Evolutionary conservation across 2,329 filamentous ascomycete species (phyloP), one percentile per base, ranked within the genome.

Genomic region (Rosellinia necatrix): DNA sequence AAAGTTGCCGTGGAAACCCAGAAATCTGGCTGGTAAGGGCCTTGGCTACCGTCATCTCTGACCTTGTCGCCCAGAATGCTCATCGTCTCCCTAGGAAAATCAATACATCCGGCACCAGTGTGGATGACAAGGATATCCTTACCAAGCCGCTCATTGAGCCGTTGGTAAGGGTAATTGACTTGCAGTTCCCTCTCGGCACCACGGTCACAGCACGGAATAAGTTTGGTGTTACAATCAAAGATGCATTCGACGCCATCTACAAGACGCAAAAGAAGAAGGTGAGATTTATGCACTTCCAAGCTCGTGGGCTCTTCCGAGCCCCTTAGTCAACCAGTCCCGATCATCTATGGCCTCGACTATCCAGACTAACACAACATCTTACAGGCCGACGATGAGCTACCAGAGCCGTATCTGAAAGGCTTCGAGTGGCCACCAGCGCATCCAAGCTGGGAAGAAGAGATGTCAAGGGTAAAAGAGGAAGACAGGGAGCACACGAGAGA

Each of bases 241-340:
- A 97, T 75, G 92, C 92, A 56, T 73, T 96, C 74, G 92, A 97
- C 74, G 93, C 91, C 69, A 97, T 97, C 76, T 82, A 96, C 82
- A 97, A 96, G 81, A 85, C 90, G 67, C 96, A 91, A 82, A 96
- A 96, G 84, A 97, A 97, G 86, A 89, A 92, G 84, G 93, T 92
- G 76, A 67, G 85, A 47, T 37, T 22, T 1, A 32, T 34, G 22
- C 4, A 12, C 2, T 24, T 15, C 12, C 13, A 24, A 15, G 13
- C 30, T n/a, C 9, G 12, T 27, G 12, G 17, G 24, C 3, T 17
- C 13, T 49, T 42, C 9, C 5, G 3, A 24, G 21, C 13, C 17
- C 19, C 15, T 38, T 21, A 6, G 2, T 7, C 3, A 29, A 32
- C 13, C 19, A 3, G 46, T 24, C 12, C 10, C 32, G 8, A n/a